phyloP scores from a whole-genome alignment of 805 yeast species.

The Jamesozyma spencerorum region DNA sequence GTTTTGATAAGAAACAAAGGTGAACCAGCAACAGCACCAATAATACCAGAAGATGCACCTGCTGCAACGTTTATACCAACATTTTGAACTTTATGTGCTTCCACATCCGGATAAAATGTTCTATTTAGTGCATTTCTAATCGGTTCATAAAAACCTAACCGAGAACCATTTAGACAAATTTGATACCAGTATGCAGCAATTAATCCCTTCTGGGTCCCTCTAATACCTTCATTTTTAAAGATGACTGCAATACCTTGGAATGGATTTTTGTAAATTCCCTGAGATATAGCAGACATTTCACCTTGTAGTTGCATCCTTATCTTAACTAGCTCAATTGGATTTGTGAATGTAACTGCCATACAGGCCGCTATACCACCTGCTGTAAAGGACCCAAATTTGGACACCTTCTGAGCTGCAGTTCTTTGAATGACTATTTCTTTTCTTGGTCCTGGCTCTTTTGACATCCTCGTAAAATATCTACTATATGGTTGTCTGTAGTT shows the following conservation, averaged over 20 bases:
- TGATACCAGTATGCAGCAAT: conserved; percentile 86
- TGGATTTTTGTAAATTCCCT: conserved; percentile 68
- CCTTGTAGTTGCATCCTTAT: conserved; percentile 97
- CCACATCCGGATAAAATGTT: conserved; percentile 42
- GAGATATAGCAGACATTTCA: conserved; percentile 52
- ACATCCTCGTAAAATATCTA: no score
- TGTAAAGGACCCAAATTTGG: conserved; percentile 67
- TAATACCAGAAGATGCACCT: conserved; percentile 77
- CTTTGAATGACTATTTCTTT: conserved; percentile 19
- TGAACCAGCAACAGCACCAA: conserved; percentile 84
- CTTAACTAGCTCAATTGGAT: conserved; percentile 90
- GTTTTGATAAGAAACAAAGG: conserved; percentile 91
- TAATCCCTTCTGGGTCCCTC: conserved; percentile 85
- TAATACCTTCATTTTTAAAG: conserved; percentile 70
- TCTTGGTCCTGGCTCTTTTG: background rate
- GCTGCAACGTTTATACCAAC: conserved; percentile 58
- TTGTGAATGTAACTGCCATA: conserved; percentile 94
- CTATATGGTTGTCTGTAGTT: no score
- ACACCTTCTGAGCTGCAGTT: conserved; percentile 49
- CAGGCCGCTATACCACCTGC: conserved; percentile 96
- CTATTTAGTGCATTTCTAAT: conserved; percentile 52
- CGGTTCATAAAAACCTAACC: conserved; percentile 93
- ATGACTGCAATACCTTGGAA: conserved; percentile 72
- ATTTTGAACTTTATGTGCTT: conserved; percentile 41
- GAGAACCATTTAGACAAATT: conserved; percentile 83